Evolutionary conservation across 768 basidiomycete genomes (phyloP), one percentile per base, ranked within the genome.

Genomic region (Chlorophyllum brunneum): DNA sequence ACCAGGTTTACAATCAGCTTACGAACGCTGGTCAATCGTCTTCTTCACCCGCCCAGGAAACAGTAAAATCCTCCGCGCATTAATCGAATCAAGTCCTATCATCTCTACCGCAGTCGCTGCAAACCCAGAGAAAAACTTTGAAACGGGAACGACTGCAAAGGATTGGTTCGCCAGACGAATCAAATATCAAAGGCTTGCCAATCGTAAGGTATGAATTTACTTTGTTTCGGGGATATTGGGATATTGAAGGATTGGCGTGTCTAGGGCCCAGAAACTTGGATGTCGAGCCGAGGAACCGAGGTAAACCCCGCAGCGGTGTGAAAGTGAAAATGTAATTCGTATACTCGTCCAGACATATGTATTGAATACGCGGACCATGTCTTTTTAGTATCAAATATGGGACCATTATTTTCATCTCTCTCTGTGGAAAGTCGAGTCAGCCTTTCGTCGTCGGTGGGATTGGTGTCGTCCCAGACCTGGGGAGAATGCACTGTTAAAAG

Each of bases 31-130:
- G 78, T 88, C 85, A 4, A 66, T 86, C 9, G 85, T 84, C 0
- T 88, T 78, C 65, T 86, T 88, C 67, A 81, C 77, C 0, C 73
- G 86, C 18, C 85, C 85, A 0, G 79, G 77, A 5, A 75, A 84
- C 60, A 70, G 71, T 1, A 67, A 75, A 31, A 52, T 73, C 1
- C 75, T 86, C 6, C 74, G 71, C 6, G 76, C 84, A 2, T 65
- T 85, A 4, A 65, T 70, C 0, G 74, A 81, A 24, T 70, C 78
- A 5, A 85, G 83, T 51, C 57, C 69, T 0, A 50, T 77, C 2
- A 76, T 86, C 13, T 76, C 79, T 0, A 66, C 62, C 48, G 81
- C 54, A 63, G 82, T 54, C 41, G 58, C 58, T 6, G 59, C 62
- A 2, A 70, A 75, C 4, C 66, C 70, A 0, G 77, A 72, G 15